Percentiles rank a stretch among this genome's conserved stretches.
Conservation (phyloP, 164 flowering plant genomes). For the Dillenia suffruticosa region DNA sequence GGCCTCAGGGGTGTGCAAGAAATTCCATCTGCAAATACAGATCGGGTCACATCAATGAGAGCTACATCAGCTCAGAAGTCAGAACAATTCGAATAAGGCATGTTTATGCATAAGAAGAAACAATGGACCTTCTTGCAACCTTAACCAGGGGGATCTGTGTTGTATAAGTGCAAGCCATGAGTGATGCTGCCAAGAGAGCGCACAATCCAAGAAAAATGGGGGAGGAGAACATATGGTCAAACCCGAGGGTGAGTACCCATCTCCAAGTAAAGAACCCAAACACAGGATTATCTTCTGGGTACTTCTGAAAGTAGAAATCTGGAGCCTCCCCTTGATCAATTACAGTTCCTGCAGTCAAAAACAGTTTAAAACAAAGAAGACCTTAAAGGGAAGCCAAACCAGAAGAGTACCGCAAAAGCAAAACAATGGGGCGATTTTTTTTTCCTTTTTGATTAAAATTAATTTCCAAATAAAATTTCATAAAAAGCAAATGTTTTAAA, state of each 20-base stretch:
- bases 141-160: conserved; percentile 92
- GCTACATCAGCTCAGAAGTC: conserved; percentile 14
- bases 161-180: conserved; percentile 98
- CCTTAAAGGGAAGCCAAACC: no score
- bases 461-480: no score
- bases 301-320: conserved; percentile 71
- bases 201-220: conserved; percentile 82
- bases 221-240: conserved; percentile 93
- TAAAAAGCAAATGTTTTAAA: no score
- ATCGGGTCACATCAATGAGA: conserved; percentile 17
- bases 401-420: no score
- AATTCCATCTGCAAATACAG: conserved; percentile 69
- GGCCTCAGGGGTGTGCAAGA: conserved; percentile 55
- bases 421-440: no score
- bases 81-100: conserved; percentile 10
- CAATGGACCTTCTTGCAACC: conserved; percentile 84
- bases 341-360: conserved; percentile 50
- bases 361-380: no score
- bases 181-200: conserved; percentile 74
- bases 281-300: conserved; percentile 80
- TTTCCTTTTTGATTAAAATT: no score
- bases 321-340: conserved; percentile 96
- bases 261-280: conserved; percentile 90
- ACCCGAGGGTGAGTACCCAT: conserved; percentile 80
- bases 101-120: conserved; percentile 11